Conservation (phyloP, 805 yeast genomes). For the Diddensiella transvaalensis region DNA sequence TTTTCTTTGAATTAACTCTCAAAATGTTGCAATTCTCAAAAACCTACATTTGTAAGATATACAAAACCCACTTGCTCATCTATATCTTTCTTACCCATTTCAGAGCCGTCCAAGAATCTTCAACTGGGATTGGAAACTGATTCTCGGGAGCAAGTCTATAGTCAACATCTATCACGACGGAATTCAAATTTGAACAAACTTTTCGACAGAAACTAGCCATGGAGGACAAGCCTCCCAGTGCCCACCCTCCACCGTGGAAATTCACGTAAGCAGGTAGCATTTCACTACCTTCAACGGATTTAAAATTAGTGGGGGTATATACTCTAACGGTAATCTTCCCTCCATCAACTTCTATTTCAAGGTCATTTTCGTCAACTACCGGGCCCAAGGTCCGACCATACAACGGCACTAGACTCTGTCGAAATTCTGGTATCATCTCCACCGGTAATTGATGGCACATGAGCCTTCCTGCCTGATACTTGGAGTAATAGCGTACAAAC, state of each 20-base stretch:
- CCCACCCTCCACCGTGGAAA: constrained; percentile 14
- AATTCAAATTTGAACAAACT: constrained; percentile 5
- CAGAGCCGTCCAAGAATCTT: constrained; percentile 2
- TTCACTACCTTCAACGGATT: neutral
- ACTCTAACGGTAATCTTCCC: constrained; percentile 6
- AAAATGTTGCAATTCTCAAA: neutral
- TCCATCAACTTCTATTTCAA: constrained; percentile 5
- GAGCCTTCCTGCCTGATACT: constrained; percentile 11
- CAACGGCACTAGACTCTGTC: neutral
- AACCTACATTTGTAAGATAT: neutral
- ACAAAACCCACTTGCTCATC: neutral
- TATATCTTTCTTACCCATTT: neutral
- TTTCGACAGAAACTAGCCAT: constrained; percentile 6
- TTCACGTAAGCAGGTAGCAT: constrained; percentile 7
- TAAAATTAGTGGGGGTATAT: constrained; percentile 1
- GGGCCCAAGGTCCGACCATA: constrained; percentile 12
- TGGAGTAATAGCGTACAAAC: constrained; percentile 7
- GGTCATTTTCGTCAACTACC: constrained; percentile 1
- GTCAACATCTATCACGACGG: constrained; percentile 6
- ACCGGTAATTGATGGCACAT: constrained; percentile 8
- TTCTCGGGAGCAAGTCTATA: neutral
- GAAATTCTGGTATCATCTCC: neutral
- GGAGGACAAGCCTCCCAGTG: constrained; percentile 7
- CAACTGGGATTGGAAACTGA: neutral
- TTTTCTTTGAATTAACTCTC: neutral